phyloP scores from a whole-genome alignment of 495 filamentous ascomycete species.

The Cladorrhinum samala region DNA sequence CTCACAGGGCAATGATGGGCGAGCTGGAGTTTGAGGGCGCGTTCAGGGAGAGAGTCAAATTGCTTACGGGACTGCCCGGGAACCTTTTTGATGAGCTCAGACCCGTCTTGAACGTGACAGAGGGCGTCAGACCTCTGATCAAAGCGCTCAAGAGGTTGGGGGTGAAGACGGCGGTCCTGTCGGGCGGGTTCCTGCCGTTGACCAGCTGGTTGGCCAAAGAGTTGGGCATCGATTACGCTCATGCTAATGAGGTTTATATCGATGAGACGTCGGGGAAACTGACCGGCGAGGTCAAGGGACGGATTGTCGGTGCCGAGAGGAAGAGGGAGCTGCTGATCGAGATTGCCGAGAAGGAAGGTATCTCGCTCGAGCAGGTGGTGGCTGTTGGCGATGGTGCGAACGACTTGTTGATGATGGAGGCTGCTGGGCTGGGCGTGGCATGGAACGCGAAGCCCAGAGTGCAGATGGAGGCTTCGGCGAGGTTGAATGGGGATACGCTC shows the following conservation, averaged over 20 bases:
- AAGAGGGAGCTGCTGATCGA: constrained; percentile 71
- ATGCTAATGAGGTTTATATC: constrained; percentile 78
- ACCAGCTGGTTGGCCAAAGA: constrained; percentile 76
- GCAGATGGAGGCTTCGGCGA: constrained; percentile 74
- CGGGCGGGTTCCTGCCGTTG: constrained; percentile 85
- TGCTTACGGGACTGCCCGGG: constrained; percentile 73
- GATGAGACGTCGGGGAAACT: constrained; percentile 55
- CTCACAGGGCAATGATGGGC: constrained; percentile 87
- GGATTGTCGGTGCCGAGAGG: constrained; percentile 74
- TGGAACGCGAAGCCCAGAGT: constrained; percentile 92
- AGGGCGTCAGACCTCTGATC: constrained; percentile 70
- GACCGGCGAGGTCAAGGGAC: constrained; percentile 71
- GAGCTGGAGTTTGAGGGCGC: constrained; percentile 89
- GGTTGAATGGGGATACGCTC: constrained; percentile 74
- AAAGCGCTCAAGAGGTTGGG: constrained; percentile 66
- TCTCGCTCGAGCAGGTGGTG: constrained; percentile 68
- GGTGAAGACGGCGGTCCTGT: constrained; percentile 80
- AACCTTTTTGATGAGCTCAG: constrained; percentile 77
- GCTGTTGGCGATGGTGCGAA: constrained; percentile 94
- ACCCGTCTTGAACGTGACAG: constrained; percentile 67
- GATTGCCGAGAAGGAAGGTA: constrained; percentile 67
- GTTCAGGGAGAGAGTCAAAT: constrained; percentile 67
- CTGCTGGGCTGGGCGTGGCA: constrained; percentile 83
- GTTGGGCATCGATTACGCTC: constrained; percentile 77
- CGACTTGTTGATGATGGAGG: constrained; percentile 85